These are phyloP conservation scores for Blastocystis sp. DNA, from an alignment of 352 stramenopile genomes.

Conservation along the genomic window DNA sequence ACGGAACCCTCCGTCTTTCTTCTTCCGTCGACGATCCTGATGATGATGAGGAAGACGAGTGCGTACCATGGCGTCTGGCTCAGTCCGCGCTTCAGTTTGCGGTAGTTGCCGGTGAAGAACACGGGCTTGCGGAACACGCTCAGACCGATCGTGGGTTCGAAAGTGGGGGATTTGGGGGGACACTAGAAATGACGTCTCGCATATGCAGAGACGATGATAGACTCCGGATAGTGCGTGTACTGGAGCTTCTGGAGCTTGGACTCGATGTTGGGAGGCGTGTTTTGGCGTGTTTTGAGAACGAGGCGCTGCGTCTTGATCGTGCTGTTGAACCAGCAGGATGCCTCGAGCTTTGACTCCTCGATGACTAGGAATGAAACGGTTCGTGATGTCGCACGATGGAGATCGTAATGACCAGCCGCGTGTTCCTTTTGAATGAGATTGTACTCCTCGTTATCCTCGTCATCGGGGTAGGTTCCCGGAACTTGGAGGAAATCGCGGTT, in stretches of 20 bases:
- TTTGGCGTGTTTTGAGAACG: conserved; percentile 43
- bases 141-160: conserved; percentile 17
- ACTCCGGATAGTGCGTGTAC: conserved; percentile 24
- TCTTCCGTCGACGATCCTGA: conserved; percentile 81
- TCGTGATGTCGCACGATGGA: neutral
- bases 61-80: conserved; percentile 86
- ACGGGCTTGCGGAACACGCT: conserved; percentile 80
- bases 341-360: conserved; percentile 3
- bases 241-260: conserved; percentile 48
- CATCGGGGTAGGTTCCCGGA: conserved; percentile 32
- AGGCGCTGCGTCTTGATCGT: conserved; percentile 54
- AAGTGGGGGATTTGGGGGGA: conserved; percentile 33
- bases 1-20: conserved; percentile 86
- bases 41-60: neutral
- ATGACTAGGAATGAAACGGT: neutral
- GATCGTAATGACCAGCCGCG: conserved; percentile 9
- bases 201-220: neutral
- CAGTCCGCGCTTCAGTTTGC: conserved; percentile 86
- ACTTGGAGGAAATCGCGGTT: conserved; percentile 66
- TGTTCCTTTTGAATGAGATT: conserved; percentile 1
- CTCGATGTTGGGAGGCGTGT: conserved; percentile 49
- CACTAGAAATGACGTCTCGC: neutral
- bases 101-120: conserved; percentile 86
- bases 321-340: conserved; percentile 65
- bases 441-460: conserved; percentile 58